These are phyloP conservation scores for Clathrospora elynae DNA, from an alignment of 2,329 filamentous ascomycete genomes.

Conservation along the genomic window DNA sequence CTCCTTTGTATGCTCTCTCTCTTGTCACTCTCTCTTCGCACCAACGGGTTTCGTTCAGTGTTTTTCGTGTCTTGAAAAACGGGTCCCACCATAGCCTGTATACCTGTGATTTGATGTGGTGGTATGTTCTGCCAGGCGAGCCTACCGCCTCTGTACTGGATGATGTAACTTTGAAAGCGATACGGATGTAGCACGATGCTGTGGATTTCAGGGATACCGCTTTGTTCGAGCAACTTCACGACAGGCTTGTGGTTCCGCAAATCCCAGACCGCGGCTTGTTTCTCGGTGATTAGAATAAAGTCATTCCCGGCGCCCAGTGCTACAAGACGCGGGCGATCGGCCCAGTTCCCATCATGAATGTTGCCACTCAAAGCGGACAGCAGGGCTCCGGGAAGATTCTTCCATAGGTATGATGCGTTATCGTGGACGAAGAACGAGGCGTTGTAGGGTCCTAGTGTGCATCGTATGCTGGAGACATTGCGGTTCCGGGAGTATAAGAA, in stretches of 20 bases:
- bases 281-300: slow-evolving; percentile 41
- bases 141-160: slow-evolving; percentile 29
- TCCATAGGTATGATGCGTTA: slow-evolving; percentile 36
- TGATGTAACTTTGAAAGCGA: slow-evolving; percentile 40
- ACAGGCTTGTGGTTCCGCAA: slow-evolving; percentile 31
- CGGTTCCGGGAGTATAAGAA: slow-evolving; percentile 37
- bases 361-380: slow-evolving; percentile 32
- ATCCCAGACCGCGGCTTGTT: slow-evolving; percentile 38
- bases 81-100: slow-evolving; percentile 28
- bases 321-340: slow-evolving; percentile 40
- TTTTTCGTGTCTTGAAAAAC: slow-evolving; percentile 27
- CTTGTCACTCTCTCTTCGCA: slow-evolving; percentile 9
- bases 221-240: slow-evolving; percentile 24
- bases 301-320: slow-evolving; percentile 36
- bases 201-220: slow-evolving; percentile 27
- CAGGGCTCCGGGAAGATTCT: slow-evolving; percentile 36
- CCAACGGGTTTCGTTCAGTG: slow-evolving; percentile 6
- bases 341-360: slow-evolving; percentile 39
- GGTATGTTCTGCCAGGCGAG: slow-evolving; percentile 37
- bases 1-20: slow-evolving; percentile 10
- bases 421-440: slow-evolving; percentile 42
- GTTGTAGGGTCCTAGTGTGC: slow-evolving; percentile 42
- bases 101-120: slow-evolving; percentile 22
- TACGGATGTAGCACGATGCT: slow-evolving; percentile 37
- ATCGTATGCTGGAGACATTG: slow-evolving; percentile 34